A percentile compares a stretch with the other conserved stretches of the same genome.
Conservation (phyloP, 2,329 filamentous ascomycete species). For the Penicillium sp. region DNA sequence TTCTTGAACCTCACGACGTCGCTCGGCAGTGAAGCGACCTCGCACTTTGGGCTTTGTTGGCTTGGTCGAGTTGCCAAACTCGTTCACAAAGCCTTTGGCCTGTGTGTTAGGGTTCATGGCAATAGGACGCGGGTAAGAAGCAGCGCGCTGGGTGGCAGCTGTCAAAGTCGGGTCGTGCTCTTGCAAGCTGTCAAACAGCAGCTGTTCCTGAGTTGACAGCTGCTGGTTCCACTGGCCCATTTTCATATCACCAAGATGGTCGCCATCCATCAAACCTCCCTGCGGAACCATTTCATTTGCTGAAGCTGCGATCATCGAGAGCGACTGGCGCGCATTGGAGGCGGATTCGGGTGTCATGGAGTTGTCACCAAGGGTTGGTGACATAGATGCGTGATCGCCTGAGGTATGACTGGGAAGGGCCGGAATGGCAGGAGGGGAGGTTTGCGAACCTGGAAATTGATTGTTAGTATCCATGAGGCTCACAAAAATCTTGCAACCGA, state of each 20-base stretch:
- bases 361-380: slow-evolving; percentile 34
- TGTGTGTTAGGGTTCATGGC: slow-evolving; percentile 45
- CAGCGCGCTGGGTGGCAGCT: slow-evolving; percentile 40
- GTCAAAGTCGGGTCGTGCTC: slow-evolving; percentile 42
- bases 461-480: slow-evolving; percentile 13
- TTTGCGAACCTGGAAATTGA: slow-evolving; percentile 28
- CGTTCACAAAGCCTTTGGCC: slow-evolving; percentile 42
- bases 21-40: slow-evolving; percentile 57
- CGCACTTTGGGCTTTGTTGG: slow-evolving; percentile 51
- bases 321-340: slow-evolving; percentile 41
- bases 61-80: slow-evolving; percentile 42
- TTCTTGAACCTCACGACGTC: slow-evolving; percentile 61
- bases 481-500: background rate
- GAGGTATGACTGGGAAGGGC: slow-evolving; percentile 33
- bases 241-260: slow-evolving; percentile 32
- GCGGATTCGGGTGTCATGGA: slow-evolving; percentile 38
- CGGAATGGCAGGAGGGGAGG: slow-evolving; percentile 32
- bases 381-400: slow-evolving; percentile 35
- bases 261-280: slow-evolving; percentile 36
- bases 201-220: slow-evolving; percentile 40
- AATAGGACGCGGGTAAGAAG: slow-evolving; percentile 43
- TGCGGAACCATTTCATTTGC: slow-evolving; percentile 49
- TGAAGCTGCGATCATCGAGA: slow-evolving; percentile 49
- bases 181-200: slow-evolving; percentile 41
- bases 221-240: slow-evolving; percentile 37